Base-by-base conservation (phyloP, 1,284 basidiomycete genomes). In the Sporisorium sorghi region DNA sequence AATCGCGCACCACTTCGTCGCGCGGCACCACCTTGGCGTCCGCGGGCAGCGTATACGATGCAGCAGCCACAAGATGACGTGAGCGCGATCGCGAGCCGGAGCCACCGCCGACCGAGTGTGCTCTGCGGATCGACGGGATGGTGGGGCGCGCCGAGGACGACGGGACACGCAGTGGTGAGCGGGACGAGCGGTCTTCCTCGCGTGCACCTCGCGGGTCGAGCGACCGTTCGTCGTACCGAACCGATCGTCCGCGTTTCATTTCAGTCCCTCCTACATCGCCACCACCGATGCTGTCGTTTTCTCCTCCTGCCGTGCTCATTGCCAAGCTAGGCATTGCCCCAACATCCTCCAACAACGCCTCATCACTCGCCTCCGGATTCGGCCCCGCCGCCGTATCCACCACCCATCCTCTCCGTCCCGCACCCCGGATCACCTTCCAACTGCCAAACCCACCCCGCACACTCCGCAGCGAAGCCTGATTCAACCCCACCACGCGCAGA, bases 331-430 rank as follows among this genome's bases (percentile, higher is more conserved):
- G 50, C 14, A 46, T 28, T 1, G 28, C 53, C 6, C 26, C 53
- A 14, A 42, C 24, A 15, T 67, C 62, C 43, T 69, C 71, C 26
- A 72, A 23, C 43, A 65, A 46, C 8, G 44, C 67, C 40, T 70
- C 74, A 52, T 80, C 76, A 33, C 67, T 69, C 37, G 76, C 79
- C 15, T 83, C 74, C 2, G 79, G 81, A 44, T 91, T 87, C 91
- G 94, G 96, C 2, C 91, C 92, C 53, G 90, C 91, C 15, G 92
- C 91, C 0, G 90, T 89, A 83, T 97, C 93, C 58, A 96, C 93
- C 79, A 95, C 97, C 94, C 96, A 99, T 2, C 94, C 95, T 43
- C 96, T 87, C 0, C 94, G 91, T 3, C 96, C 96, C 82, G 97
- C 95, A 79, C 93, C 94, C 75, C 90, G 88, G 39, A 98, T 88